A percentile compares a stretch with the other conserved stretches of the same genome.
Conservation (phyloP, 202 grass and related monocot species). For the Cymbopogon flexuosus region DNA sequence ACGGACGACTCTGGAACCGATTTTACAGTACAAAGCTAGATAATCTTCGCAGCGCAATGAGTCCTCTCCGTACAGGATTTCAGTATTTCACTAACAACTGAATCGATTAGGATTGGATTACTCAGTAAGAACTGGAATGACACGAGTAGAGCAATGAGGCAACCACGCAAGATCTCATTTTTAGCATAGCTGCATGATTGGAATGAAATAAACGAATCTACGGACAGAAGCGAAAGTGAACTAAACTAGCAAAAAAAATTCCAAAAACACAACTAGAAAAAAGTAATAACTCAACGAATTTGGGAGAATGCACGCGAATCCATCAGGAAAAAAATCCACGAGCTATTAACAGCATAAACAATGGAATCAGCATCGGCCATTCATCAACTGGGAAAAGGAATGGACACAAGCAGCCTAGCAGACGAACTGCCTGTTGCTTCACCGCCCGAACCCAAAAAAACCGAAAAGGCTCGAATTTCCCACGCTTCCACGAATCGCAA, state of each 20-base stretch:
- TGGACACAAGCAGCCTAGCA: neutral
- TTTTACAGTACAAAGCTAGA: no score
- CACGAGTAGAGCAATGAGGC: neutral
- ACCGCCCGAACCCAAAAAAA: neutral
- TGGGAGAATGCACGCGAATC: constrained; percentile 8
- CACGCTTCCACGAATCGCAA: constrained; percentile 2
- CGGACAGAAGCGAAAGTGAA: neutral
- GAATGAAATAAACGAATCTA: neutral
- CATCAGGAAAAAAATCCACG: neutral
- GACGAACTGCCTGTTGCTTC: neutral
- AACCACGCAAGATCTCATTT: neutral
- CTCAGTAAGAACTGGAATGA: neutral
- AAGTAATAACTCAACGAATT: neutral
- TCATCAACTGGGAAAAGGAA: neutral
- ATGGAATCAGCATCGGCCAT: neutral
- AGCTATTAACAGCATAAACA: neutral
- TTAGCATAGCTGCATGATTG: neutral
- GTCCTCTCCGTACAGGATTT: neutral
- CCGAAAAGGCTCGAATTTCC: neutral
- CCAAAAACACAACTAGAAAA: neutral
- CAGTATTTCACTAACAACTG: neutral
- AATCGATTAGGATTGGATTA: neutral
- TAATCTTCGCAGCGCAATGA: neutral
- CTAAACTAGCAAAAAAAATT: neutral
- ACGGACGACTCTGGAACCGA: neutral